Conservation (phyloP, 805 yeast species). For the Ogataea nonfermentans region DNA sequence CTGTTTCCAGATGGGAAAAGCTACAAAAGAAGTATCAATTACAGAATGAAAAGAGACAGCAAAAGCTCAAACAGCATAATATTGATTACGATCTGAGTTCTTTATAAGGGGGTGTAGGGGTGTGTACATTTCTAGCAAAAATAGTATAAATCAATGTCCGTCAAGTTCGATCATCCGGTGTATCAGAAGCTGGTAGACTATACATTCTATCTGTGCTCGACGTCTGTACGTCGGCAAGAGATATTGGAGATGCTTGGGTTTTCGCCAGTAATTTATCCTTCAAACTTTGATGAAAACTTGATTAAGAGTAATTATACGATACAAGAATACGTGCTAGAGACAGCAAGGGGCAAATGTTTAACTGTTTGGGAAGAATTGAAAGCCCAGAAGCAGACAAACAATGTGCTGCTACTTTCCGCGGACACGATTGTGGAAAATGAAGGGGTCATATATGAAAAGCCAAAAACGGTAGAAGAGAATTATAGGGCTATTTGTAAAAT, state of each 20-base stretch:
- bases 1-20: constrained; percentile 54
- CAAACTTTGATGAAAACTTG: constrained; percentile 77
- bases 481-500: constrained; percentile 47
- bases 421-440: constrained; percentile 73
- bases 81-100: constrained; percentile 45
- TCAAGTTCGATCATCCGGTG: constrained; percentile 33
- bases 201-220: constrained; percentile 68
- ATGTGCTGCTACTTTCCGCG: constrained; percentile 52
- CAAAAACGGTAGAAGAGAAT: constrained; percentile 52
- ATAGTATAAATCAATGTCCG: constrained; percentile 8
- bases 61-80: constrained; percentile 53
- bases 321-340: constrained; percentile 62
- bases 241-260: constrained; percentile 64
- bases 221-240: constrained; percentile 77
- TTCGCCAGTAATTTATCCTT: constrained; percentile 47
- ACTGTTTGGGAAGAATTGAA: constrained; percentile 52
- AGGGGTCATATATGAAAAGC: constrained; percentile 75
- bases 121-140: constrained; percentile 2
- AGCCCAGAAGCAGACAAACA: constrained; percentile 4
- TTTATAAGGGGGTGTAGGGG: constrained; percentile 17
- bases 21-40: constrained; percentile 46
- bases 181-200: constrained; percentile 25
- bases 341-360: constrained; percentile 66
- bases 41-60: constrained; percentile 43
- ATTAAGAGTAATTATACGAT: constrained; percentile 50